phyloP scores from a whole-genome alignment of 139 green algal species.

The Tetradesmus obliquus region DNA sequence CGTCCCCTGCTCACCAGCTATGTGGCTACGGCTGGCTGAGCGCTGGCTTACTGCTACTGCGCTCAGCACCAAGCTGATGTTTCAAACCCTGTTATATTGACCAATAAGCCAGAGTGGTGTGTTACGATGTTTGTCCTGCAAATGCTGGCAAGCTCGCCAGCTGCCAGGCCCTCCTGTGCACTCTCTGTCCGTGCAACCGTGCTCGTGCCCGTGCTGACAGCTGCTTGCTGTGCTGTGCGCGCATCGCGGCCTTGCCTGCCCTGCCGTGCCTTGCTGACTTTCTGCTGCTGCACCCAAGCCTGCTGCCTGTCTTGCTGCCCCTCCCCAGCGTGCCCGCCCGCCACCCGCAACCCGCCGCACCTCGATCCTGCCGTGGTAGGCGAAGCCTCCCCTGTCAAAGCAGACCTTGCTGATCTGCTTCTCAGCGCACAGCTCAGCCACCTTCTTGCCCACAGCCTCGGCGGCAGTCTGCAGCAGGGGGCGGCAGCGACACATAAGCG shows the following conservation, averaged over 20 bases:
- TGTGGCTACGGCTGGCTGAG: too few relatives aligned
- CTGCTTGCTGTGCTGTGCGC: neutral
- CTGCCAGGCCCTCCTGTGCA: too few relatives aligned
- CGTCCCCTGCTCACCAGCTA: too few relatives aligned
- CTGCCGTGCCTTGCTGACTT: too few relatives aligned
- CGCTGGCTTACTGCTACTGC: too few relatives aligned
- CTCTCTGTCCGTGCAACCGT: too few relatives aligned
- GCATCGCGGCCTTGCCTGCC: neutral
- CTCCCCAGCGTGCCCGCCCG: neutral
- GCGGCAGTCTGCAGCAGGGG: conserved; percentile 72
- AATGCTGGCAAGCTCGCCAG: too few relatives aligned
- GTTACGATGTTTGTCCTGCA: too few relatives aligned
- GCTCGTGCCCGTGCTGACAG: too few relatives aligned
- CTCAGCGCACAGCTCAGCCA: conserved; percentile 88
- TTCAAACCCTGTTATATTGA: too few relatives aligned
- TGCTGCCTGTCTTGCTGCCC: neutral
- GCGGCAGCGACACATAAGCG: neutral
- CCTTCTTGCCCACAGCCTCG: conserved; percentile 87
- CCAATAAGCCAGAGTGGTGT: too few relatives aligned
- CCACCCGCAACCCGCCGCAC: conserved; percentile 41
- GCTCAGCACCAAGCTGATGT: too few relatives aligned
- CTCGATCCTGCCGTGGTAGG: conserved; percentile 96
- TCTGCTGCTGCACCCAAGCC: neutral
- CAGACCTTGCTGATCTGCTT: conserved; percentile 89
- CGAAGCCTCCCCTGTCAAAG: conserved; percentile 96